Evolutionary conservation across 441 rosid species (phyloP).

Genomic region (Arabidopsis hybrid): DNA sequence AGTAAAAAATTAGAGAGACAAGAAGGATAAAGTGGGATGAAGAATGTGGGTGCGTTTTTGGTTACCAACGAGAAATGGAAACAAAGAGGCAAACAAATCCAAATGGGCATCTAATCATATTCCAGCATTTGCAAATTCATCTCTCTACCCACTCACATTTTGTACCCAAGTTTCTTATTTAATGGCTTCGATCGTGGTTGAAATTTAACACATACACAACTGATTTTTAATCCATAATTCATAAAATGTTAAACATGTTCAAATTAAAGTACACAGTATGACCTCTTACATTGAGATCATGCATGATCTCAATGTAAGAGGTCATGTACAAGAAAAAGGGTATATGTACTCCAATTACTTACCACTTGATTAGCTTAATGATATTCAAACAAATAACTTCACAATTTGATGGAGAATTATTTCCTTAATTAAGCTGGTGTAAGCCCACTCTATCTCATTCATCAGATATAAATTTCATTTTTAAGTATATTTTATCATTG

Average conservation of each 20-base stretch:
- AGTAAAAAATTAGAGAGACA: conserved; percentile 5
- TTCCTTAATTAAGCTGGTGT: no score
- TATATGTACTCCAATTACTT: no score
- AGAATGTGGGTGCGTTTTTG: conserved; percentile 35
- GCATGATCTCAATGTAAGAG: no score
- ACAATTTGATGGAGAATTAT: no score
- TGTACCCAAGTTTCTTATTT: conserved; percentile 20
- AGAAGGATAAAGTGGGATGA: conserved; percentile 26
- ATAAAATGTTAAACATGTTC: no score
- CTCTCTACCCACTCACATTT: conserved; percentile 37
- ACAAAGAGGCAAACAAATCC: conserved; percentile 40
- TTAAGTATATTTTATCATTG: neutral
- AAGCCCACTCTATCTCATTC: neutral
- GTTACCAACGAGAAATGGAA: conserved; percentile 29
- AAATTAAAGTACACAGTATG: no score
- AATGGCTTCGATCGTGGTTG: conserved; percentile 26
- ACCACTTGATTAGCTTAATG: no score
- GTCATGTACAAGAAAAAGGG: no score
- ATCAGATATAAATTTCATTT: neutral
- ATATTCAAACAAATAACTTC: no score
- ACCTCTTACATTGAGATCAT: no score
- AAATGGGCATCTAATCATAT: conserved; percentile 43
- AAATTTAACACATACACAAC: neutral
- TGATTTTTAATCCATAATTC: no score
- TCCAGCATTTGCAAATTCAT: conserved; percentile 36